Evolutionary conservation across 2,329 filamentous ascomycete species (phyloP), one percentile per base, ranked within the genome.

Genomic region (Aspergillus ochraceoroseus): DNA sequence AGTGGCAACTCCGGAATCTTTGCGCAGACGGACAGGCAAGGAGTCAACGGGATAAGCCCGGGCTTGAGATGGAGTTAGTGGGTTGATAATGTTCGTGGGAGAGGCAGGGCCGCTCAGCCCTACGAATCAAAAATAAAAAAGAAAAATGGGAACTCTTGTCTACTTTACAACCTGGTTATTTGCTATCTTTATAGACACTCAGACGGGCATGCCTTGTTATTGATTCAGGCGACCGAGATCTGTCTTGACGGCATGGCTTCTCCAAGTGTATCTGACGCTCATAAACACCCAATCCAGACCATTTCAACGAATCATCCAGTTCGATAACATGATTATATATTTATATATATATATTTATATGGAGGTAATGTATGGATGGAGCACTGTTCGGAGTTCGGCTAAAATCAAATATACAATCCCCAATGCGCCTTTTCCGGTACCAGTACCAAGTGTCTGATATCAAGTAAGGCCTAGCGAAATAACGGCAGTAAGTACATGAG

Each of bases 51-150:
- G 58, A 58, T 57, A 56, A 62, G 56, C 58, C 26, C 58, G 57
- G 59, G 56, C 58, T 59, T 57, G 58, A 62, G 53, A 59, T 59
- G 59, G 59, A 63, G 59, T 62, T 63, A 55, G 57, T 53, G 55
- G 60, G 59, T 63, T 62, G 59, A 60, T 62, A 57, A 63, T 60
- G 58, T 62, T 63, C 56, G 56, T 61, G 58, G 60, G 58, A 61
- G 58, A 63, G 55, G 58, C 59, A 59, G 60, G 60, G 59, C 57
- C 58, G 50, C 43, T 51, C 53, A 59, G 58, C 59, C 59, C 58
- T 59, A 62, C 57, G 59, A 63, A 63, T 63, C 54, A 55, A 61
- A 61, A 61, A 58, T 52, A 57, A 54, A 53, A 51, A 52, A 57
- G 61, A 59, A 61, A 56, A 58, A 41, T 41, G 53, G 57, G 53